Percentiles rank a stretch among this genome's conserved stretches.
Conservation (phyloP, 305 asterid genomes). For the Salvia sclarea region DNA sequence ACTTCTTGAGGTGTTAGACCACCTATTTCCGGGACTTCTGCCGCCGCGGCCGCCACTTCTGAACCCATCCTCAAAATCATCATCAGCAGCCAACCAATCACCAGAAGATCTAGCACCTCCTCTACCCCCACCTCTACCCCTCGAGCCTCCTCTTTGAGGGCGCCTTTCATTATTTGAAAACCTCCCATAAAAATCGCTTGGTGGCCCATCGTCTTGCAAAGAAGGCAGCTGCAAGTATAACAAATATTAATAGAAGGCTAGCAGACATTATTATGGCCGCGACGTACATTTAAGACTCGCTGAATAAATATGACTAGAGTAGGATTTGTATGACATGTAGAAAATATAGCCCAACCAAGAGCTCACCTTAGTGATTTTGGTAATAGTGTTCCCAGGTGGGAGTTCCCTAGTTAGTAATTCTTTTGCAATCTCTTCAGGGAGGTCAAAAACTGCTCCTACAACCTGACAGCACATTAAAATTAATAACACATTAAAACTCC, state of each 20-base stretch:
- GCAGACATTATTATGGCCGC: constrained; percentile 2
- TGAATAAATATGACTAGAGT: background rate
- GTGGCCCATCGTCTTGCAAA: constrained; percentile 90
- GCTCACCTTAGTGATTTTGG: constrained; percentile 77
- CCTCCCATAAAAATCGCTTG: constrained; percentile 73
- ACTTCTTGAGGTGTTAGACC: constrained; percentile 49
- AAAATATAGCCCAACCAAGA: background rate
- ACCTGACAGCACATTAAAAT: constrained; percentile 48
- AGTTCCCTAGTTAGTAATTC: constrained; percentile 71
- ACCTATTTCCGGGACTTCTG: constrained; percentile 40
- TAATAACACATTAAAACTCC: constrained; percentile 8
- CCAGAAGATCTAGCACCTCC: constrained; percentile 53
- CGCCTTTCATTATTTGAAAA: constrained; percentile 71
- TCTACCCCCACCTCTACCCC: constrained; percentile 63
- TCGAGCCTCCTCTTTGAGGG: constrained; percentile 54
- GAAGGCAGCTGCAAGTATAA: constrained; percentile 68
- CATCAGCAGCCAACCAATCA: constrained; percentile 51
- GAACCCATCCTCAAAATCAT: constrained; percentile 37
- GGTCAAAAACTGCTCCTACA: constrained; percentile 96
- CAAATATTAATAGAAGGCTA: background rate
- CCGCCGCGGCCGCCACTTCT: constrained; percentile 47
- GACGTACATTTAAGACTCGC: background rate
- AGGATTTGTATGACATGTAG: no score
- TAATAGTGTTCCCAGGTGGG: constrained; percentile 85
- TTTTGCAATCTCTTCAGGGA: constrained; percentile 94